Percentiles rank a stretch among this genome's conserved stretches.
Evolutionary conservation across 257 asterid genomes (phyloP).

Genomic region (Linaria vulgaris): DNA sequence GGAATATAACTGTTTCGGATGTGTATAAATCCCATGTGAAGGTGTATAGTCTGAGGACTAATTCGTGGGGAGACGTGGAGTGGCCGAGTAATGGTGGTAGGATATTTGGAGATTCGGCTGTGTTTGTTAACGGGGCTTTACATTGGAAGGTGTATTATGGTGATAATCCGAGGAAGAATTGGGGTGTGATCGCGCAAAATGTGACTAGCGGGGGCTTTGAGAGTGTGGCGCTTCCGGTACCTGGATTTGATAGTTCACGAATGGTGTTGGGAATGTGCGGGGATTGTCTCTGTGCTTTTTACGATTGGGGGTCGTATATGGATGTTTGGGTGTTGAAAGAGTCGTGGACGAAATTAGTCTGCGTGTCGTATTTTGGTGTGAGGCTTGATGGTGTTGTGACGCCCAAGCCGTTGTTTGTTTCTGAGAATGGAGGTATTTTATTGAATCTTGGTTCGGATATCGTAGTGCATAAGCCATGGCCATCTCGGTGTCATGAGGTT

Average conservation of each 20-base stretch:
- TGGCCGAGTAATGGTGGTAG: slow-evolving; percentile 20
- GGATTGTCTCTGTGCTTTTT: slow-evolving; percentile 24
- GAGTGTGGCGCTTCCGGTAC: slow-evolving; percentile 13
- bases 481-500: slow-evolving; percentile 6
- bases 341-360: slow-evolving; percentile 36
- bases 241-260: not conserved
- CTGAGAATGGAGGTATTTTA: slow-evolving; percentile 23
- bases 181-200: slow-evolving; percentile 27
- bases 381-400: not conserved
- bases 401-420: slow-evolving; percentile 24
- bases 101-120: slow-evolving; percentile 14
- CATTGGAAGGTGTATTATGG: slow-evolving; percentile 30
- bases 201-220: slow-evolving; percentile 13
- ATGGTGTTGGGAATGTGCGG: slow-evolving; percentile 20
- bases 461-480: slow-evolving; percentile 18
- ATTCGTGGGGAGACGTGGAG: slow-evolving; percentile 31
- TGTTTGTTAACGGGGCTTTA: slow-evolving; percentile 25
- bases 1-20: not conserved
- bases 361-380: not conserved
- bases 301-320: not conserved
- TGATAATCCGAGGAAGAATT: not conserved
- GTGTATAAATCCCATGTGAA: slow-evolving; percentile 11
- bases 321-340: slow-evolving; percentile 46
- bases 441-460: slow-evolving; percentile 9
- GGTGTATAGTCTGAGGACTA: slow-evolving; percentile 29